Percentiles rank a stretch among this genome's conserved stretches.
Evolutionary conservation across 306 rosid genomes (phyloP).

Genomic region (Luffa aegyptiaca): DNA sequence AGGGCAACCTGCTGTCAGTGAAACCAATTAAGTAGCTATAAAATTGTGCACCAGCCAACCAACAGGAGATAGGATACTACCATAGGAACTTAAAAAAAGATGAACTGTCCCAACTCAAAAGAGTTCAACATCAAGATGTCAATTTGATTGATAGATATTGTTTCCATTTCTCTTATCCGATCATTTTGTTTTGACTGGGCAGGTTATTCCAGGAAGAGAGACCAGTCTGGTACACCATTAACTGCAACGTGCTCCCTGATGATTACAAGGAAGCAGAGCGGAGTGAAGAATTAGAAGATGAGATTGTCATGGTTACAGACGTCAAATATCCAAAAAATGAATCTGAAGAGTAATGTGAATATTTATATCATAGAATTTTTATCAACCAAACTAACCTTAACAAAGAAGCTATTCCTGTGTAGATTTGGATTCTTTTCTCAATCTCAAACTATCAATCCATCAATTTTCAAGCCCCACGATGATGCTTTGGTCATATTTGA

Average conservation of each 20-base stretch:
- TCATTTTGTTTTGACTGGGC: slow-evolving; percentile 11
- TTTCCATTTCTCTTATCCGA: background rate
- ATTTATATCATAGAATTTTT: background rate
- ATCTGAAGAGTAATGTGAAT: slow-evolving; percentile 31
- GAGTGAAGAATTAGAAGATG: slow-evolving; percentile 22
- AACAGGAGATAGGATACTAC: background rate
- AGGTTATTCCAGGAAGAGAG: slow-evolving; percentile 92
- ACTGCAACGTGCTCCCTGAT: slow-evolving; percentile 67
- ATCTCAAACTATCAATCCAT: background rate
- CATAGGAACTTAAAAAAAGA: background rate
- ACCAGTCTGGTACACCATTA: slow-evolving; percentile 71
- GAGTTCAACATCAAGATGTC: background rate
- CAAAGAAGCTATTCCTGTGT: background rate
- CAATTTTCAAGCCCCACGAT: slow-evolving; percentile 1
- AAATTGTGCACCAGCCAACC: background rate
- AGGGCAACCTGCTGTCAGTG: background rate
- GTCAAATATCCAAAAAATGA: slow-evolving; percentile 25
- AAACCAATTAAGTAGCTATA: background rate
- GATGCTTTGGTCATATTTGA: background rate
- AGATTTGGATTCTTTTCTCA: background rate
- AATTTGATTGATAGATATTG: background rate
- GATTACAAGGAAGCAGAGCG: slow-evolving; percentile 39
- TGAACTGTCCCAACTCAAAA: background rate
- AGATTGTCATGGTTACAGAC: slow-evolving; percentile 49
- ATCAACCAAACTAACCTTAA: background rate